Evolutionary conservation across 768 basidiomycete genomes (phyloP).

Genomic region (Amanita rubescens): DNA sequence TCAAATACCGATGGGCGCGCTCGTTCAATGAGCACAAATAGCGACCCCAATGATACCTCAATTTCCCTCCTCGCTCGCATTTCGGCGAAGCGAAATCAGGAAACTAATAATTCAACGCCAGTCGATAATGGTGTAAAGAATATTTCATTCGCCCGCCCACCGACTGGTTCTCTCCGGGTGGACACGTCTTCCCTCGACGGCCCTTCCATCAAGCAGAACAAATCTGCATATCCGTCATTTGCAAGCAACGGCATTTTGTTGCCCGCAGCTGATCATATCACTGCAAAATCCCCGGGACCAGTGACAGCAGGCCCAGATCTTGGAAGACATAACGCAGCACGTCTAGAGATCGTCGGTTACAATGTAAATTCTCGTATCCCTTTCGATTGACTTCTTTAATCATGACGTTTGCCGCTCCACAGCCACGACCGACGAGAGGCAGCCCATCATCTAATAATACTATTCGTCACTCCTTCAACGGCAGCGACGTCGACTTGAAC

Average conservation of each 20-base stretch:
- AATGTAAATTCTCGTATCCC: constrained; percentile 38
- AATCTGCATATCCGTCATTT: constrained; percentile 76
- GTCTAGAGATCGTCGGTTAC: constrained; percentile 68
- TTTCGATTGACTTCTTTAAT: neutral
- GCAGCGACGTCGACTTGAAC: constrained; percentile 56
- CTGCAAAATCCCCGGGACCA: constrained; percentile 67
- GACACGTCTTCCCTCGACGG: constrained; percentile 63
- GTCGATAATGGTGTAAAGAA: constrained; percentile 41
- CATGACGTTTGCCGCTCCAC: neutral
- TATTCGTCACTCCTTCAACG: constrained; percentile 68
- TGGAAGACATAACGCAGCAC: constrained; percentile 65
- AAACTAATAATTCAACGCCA: constrained; percentile 42
- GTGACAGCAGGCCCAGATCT: constrained; percentile 83
- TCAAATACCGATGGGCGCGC: constrained; percentile 49
- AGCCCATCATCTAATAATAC: constrained; percentile 37
- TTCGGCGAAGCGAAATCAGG: constrained; percentile 55
- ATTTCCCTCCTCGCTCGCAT: constrained; percentile 76
- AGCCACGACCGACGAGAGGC: constrained; percentile 18
- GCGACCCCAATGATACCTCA: constrained; percentile 68
- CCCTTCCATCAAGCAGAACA: constrained; percentile 64
- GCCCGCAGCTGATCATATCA: constrained; percentile 48
- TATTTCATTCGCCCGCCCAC: constrained; percentile 55
- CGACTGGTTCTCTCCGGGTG: constrained; percentile 63
- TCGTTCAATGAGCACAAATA: constrained; percentile 68
- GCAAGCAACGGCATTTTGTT: constrained; percentile 52